Conservation (phyloP, 2,329 filamentous ascomycete genomes). For the Aspergillus glaucus region DNA sequence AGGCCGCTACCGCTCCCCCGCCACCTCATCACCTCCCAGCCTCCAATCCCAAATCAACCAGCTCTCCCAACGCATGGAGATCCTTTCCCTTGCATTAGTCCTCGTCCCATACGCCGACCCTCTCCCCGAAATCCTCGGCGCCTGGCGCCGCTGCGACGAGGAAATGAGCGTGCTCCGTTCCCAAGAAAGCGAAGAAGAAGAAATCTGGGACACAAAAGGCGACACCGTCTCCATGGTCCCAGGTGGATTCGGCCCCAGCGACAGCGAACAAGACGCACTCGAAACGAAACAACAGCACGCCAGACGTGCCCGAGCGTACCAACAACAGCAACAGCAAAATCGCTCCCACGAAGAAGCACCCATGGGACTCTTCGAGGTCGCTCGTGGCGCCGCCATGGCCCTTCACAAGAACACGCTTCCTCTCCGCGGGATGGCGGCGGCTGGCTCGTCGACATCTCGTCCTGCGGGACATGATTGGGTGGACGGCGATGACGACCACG, state of each 20-base stretch:
- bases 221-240: constrained; percentile 38
- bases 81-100: constrained; percentile 57
- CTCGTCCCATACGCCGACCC: constrained; percentile 51
- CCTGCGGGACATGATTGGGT: constrained; percentile 4
- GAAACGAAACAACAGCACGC: constrained; percentile 38
- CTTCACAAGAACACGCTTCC: constrained; percentile 45
- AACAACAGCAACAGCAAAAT: constrained; percentile 9
- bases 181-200: constrained; percentile 51
- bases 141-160: constrained; percentile 59
- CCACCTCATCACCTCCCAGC: constrained; percentile 22
- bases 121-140: constrained; percentile 55
- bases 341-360: constrained; percentile 40
- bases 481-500: constrained; percentile 9
- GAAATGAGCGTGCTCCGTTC: constrained; percentile 51
- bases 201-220: constrained; percentile 52
- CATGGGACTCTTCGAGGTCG: constrained; percentile 48
- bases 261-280: constrained; percentile 39
- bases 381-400: constrained; percentile 44
- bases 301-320: constrained; percentile 23
- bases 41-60: constrained; percentile 44
- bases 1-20: constrained; percentile 46
- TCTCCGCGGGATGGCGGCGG: constrained; percentile 20
- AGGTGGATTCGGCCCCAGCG: constrained; percentile 39
- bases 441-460: neutral
- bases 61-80: constrained; percentile 59